phyloP scores from a whole-genome alignment of 768 basidiomycete genomes.

The Hygrophoropsis aurantiaca region DNA sequence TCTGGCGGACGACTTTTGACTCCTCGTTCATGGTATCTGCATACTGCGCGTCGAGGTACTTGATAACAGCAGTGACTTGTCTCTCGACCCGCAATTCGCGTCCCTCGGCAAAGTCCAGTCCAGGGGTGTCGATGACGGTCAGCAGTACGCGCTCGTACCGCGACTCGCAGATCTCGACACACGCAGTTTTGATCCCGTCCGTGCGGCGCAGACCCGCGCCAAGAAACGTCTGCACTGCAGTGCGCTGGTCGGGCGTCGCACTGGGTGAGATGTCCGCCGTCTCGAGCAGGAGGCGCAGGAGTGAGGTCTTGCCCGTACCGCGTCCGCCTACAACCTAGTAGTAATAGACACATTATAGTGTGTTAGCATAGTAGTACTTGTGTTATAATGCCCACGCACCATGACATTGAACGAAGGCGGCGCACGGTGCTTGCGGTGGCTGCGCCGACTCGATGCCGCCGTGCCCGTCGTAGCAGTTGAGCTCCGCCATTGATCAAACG shows the following conservation, averaged over 20 bases:
- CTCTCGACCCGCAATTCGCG: constrained; percentile 77
- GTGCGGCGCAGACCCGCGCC: constrained; percentile 62
- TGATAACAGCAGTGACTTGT: constrained; percentile 71
- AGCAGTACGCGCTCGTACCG: constrained; percentile 76
- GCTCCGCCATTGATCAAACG: constrained; percentile 59
- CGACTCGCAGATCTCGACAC: constrained; percentile 82
- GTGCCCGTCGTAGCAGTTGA: constrained; percentile 34
- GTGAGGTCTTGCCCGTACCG: constrained; percentile 83
- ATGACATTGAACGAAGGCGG: constrained; percentile 86
- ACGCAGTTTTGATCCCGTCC: constrained; percentile 61
- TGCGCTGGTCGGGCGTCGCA: constrained; percentile 73
- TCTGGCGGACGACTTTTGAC: constrained; percentile 84
- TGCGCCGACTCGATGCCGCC: constrained; percentile 45
- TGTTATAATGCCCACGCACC: too few relatives aligned
- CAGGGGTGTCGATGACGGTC: constrained; percentile 85
- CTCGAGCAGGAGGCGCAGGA: constrained; percentile 76
- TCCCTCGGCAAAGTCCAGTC: constrained; percentile 72
- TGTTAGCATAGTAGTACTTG: background rate
- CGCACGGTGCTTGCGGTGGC: constrained; percentile 62
- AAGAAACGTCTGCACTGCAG: constrained; percentile 63
- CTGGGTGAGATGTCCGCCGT: constrained; percentile 81
- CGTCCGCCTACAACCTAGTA: constrained; percentile 73
- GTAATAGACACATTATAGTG: too few relatives aligned
- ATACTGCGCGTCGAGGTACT: constrained; percentile 78
- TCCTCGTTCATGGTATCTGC: constrained; percentile 91